Evolutionary conservation across 139 green algal species (phyloP), one percentile per base, ranked within the genome.

Genomic region (Ettlia oleoabundans): DNA sequence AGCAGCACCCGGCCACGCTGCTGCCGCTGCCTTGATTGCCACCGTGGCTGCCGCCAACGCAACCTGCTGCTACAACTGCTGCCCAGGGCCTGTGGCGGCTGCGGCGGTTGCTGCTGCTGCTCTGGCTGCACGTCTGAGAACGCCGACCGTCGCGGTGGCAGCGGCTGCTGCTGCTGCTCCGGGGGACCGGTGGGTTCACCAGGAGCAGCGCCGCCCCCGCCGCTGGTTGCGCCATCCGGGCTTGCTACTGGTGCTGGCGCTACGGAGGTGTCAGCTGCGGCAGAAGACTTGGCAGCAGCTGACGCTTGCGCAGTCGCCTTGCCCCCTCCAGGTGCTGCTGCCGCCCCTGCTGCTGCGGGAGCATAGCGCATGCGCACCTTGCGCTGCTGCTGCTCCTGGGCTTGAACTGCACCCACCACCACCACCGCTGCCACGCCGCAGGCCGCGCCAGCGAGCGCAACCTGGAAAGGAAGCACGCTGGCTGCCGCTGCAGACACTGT

Each of bases 351-450:
- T 1, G 68, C 43, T 13, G 37, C 37, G 0, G 38, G 53, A 2
- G 75, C 22, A 52, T 82, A 82, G 4, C n/a, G 26, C 77, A 82
- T 82, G 15, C 47, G 32, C 43, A 75, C 64, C 32, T 74, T 82
- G 8, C 24, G 10, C 78, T 26, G 47, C 65, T 30, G 47, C 65
- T 69, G 51, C 51, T 61, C 65, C n/a, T 26, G 30, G 4, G 4
- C 28, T 7, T 58, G 38, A 40, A 58, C 40, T 32, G 33, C 35
- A 0, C 40, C 43, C 22, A n/a, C 43, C 5, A 40, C 35, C 4
- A 37, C 47, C 42, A 70, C 24, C 22, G 3, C 65, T 8, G 51
- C 65, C 33, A 38, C 37, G 1, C 41, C 78, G 4, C 7, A 18
- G 8, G 63, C 65, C 0, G 65, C 64, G 6, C 41, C 82, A 4